A percentile compares a stretch with the other conserved stretches of the same genome.
phyloP scores from a whole-genome alignment of 75 land plant species.

The Selaginella tamariscina region DNA sequence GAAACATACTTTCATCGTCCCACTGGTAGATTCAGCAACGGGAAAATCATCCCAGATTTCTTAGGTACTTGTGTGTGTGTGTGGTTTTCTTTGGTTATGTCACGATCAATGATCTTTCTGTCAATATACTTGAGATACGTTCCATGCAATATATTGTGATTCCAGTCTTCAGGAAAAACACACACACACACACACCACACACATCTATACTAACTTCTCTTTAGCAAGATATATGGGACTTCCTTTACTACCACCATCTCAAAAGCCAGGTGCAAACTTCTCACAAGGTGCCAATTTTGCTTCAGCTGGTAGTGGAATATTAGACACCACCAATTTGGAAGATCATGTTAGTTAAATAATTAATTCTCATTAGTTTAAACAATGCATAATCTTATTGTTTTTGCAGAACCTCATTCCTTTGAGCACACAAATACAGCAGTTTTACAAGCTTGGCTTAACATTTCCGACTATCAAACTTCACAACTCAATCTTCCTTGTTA shows the following conservation, averaged over 20 bases:
- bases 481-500: background rate
- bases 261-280: background rate
- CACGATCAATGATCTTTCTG: background rate
- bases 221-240: background rate
- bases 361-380: background rate
- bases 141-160: background rate
- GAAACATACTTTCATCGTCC: background rate
- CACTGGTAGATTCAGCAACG: constrained; percentile 5
- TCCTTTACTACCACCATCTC: background rate
- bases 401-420: constrained; percentile 5
- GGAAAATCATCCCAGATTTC: background rate
- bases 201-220: background rate
- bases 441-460: background rate
- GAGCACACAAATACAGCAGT: background rate
- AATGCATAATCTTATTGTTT: too few relatives aligned
- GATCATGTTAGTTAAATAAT: background rate
- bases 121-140: background rate
- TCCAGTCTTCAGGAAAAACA: background rate
- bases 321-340: background rate
- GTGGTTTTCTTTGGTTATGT: background rate
- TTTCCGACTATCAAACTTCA: too few relatives aligned
- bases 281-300: constrained; percentile 8
- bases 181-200: too few relatives aligned
- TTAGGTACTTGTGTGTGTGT: background rate
- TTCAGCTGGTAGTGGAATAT: background rate